Base-by-base conservation (phyloP, 2,329 filamentous ascomycete genomes). In the Fusarium fracticaudum region DNA sequence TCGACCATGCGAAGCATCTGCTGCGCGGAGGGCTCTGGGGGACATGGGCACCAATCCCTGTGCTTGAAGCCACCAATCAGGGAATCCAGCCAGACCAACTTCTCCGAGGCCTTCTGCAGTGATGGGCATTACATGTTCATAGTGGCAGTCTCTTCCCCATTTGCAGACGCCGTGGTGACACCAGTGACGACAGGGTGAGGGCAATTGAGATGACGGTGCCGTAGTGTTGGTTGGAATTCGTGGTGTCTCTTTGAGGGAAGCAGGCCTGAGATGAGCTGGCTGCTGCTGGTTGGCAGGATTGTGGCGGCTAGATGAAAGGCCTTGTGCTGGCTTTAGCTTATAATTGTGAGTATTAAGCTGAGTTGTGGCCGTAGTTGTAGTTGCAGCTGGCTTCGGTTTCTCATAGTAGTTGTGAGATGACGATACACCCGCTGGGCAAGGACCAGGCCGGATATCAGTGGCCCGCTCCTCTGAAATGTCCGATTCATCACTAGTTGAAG, bases 121-220 rank as follows among this genome's bases (percentile, higher is more conserved):
- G 67, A 75, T 76, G 8, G 87, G 87, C 86, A 89, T 88, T 66
- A 75, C 76, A 77, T 89, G 87, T 53, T 76, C 72, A 77, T 83
- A 86, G 8, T 81, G 81, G 78, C 87, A 89, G 14, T 78, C 71
- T 12, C 65, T 57, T 8, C 83, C 85, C 79, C 82, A 88, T 73
- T 81, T 83, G 78, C 87, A 89, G 18, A 78, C 82, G 12, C 87
- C 87, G 45, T 84, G 79, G 59, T 82, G 81, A 77, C 86, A 87
- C 86, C 86, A 89, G 77, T 86, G 81, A 18, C 84, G 83, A 77
- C 87, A 79, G 24, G 64, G 54, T 26, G 24, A 33, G 12, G 41
- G 51, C 6, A 53, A 20, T 48, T 51, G 22, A 10, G 57, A 26
- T 41, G 33, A 58, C 35, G 24, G 33, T 10, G 15, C 50, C 47